Evolutionary conservation across 768 basidiomycete species (phyloP), one percentile per base, ranked within the genome.

Genomic region (Phylloporus scabripes): DNA sequence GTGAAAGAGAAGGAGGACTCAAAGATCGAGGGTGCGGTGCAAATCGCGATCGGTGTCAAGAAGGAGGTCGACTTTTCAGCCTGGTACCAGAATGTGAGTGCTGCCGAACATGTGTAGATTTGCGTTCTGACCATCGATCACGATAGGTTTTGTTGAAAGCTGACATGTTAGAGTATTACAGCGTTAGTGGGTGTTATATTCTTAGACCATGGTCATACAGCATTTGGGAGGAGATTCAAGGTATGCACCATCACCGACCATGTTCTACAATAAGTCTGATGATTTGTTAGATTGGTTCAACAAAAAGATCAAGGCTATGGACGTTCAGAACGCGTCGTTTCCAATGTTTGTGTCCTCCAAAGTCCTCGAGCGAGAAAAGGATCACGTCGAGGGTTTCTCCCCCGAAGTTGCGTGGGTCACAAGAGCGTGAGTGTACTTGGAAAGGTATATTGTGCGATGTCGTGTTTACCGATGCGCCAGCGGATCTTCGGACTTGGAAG

Each of bases 381-480:
- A 98, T 60, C 96, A 99, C 66, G 92, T 99, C 51, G 96, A 98
- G 67, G 96, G 96, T 2, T 99, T 99, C 73, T 95, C 95, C 49
- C 94, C 96, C 4, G 96, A 99, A 70, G 96, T 99, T 29, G 96
- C 96, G n/a, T 99, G 96, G 96, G 96, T 99, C 49, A 99, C 96
- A 21, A 78, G 81, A 70, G 95, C 95, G 89, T 92, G 61, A 63
- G 90, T 77, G 21, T 12, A 20, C 14, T 9, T 34, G 14, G 42
- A n/a, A 28, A 21, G 17, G 1, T 3, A 39, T 34, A 15, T n/a
- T 39, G 21, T 23, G 5, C 6, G 14, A 26, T 26, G 5, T 47
- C 24, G 18, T 20, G 49, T 31, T 54, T 34, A 49, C 46, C 24
- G 18, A 18, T 51, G 11, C 18, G 38, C 24, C 62, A 93, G 92